Base-by-base conservation (phyloP, 495 filamentous ascomycete species). In the Paragyromitra xinjiangensis region DNA sequence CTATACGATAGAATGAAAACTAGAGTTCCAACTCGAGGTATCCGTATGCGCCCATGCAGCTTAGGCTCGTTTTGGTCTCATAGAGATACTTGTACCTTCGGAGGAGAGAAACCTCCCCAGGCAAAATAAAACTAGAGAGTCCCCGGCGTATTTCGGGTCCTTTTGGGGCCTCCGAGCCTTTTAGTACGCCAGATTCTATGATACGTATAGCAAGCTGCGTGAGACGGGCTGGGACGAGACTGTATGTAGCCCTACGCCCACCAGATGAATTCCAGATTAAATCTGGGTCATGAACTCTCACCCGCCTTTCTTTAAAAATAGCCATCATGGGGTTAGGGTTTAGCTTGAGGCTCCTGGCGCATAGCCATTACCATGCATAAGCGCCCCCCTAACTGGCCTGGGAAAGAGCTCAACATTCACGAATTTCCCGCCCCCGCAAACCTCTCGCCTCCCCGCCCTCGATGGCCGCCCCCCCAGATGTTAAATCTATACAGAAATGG, bases 381-480 rank as follows among this genome's bases (percentile, higher is more conserved):
- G 14, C 50, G 50, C 50, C 22, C 26, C 19, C 16, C 55, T 16
- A 59, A 37, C 55, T 12, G 55, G 55, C 26, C 3, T 26, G 55
- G 56, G 29, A 61, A 22, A 37, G 56, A 61, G 56, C 29, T 61
- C 29, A 61, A 39, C 56, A 34, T 61, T 61, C 56, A 34, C 29
- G 29, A 59, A 59, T 16, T 59, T 37, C 42, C 45, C 7, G 19
- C 44, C 44, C 64, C 64, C 29, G 37, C 59, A 63, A 40, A 40
- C 55, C 53, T 26, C 40, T 40, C n/a, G 14, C 37, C 53, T 5
- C 19, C 12, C 48, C 6, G 56, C 45, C 59, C 42, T 19, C 40
- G 29, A 73, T 73, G 68, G 56, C 73, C 29, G 69, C 73, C 19
- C 69, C 73, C 42, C 78, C 81, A 24, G 81, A 83, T 61, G 69